These are phyloP conservation scores for Fusarium buharicum DNA, from an alignment of 2,329 filamentous ascomycete species.

Conservation along the genomic window DNA sequence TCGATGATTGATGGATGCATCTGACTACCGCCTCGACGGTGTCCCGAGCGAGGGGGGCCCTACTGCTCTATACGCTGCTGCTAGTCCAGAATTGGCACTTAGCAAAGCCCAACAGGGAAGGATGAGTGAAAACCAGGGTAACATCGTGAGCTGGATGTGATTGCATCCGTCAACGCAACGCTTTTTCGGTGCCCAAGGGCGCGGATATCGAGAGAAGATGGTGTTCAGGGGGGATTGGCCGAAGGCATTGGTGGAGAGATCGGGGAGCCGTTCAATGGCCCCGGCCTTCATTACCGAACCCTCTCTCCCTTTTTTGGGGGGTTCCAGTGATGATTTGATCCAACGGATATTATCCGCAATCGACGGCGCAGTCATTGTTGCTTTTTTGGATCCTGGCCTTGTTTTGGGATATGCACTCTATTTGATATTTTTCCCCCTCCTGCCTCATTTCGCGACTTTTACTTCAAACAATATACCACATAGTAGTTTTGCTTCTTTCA, in stretches of 20 bases:
- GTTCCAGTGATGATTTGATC: too few species aligned
- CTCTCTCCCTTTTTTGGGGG: background rate
- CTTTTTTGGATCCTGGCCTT: background rate
- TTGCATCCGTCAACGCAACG: slow-evolving; percentile 31
- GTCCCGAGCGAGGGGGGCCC: slow-evolving; percentile 30
- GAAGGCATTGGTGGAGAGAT: slow-evolving; percentile 29
- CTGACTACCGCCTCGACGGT: slow-evolving; percentile 26
- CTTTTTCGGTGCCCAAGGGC: slow-evolving; percentile 25
- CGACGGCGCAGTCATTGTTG: background rate
- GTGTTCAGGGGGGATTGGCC: slow-evolving; percentile 3
- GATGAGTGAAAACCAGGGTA: slow-evolving; percentile 22
- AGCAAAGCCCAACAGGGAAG: slow-evolving; percentile 34
- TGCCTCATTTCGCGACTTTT: slow-evolving; percentile 4
- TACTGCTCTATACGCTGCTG: slow-evolving; percentile 13
- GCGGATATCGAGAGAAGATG: slow-evolving; percentile 22
- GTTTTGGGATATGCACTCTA: background rate
- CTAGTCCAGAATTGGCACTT: slow-evolving; percentile 30
- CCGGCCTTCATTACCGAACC: slow-evolving; percentile 1
- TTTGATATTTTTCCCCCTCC: background rate
- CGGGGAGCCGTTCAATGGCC: slow-evolving; percentile 29
- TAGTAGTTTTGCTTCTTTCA: slow-evolving; percentile 5
- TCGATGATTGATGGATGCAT: slow-evolving; percentile 36
- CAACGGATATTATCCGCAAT: too few species aligned
- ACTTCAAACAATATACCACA: slow-evolving; percentile 3
- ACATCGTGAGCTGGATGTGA: slow-evolving; percentile 25